A percentile compares a stretch with the other conserved stretches of the same genome.
Conservation (phyloP, 371 early-diverging fungal genomes). For the Apophysomyces ossiformis region DNA sequence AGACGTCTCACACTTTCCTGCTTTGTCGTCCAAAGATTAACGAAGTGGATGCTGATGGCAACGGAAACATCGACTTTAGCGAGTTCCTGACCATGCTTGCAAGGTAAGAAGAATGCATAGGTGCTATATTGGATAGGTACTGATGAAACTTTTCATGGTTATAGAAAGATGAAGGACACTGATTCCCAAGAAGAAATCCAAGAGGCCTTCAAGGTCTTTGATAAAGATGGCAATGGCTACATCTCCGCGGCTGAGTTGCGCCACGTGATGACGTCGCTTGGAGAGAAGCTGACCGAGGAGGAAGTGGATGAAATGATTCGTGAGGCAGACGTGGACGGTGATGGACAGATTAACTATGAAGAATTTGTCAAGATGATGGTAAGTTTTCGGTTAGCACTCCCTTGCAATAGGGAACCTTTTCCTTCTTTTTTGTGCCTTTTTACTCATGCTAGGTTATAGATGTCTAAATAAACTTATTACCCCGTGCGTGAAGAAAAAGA, state of each 20-base stretch:
- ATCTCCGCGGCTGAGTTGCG: conserved; percentile 60
- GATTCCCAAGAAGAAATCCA: conserved; percentile 58
- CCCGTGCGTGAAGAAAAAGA: background rate
- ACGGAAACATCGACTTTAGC: conserved; percentile 91
- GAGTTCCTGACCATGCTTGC: conserved; percentile 96
- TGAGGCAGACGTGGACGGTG: conserved; percentile 86
- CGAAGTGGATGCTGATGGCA: conserved; percentile 93
- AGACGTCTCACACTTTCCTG: background rate
- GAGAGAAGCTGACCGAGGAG: conserved; percentile 79
- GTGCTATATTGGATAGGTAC: background rate
- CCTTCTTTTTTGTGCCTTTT: background rate
- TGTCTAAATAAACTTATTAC: conserved; percentile 7
- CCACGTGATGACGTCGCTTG: conserved; percentile 56
- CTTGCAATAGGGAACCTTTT: too few relatives aligned
- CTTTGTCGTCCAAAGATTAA: conserved; percentile 54
- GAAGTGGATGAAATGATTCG: conserved; percentile 88
- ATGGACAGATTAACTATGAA: conserved; percentile 90
- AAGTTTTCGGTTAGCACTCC: conserved; percentile 13
- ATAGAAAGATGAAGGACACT: conserved; percentile 55
- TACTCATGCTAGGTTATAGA: background rate
- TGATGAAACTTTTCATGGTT: background rate
- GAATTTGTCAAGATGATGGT: conserved; percentile 95
- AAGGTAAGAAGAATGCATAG: conserved; percentile 32
- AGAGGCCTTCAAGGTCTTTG: conserved; percentile 64
- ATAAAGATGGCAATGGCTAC: conserved; percentile 59